These are phyloP conservation scores for Plasmodium vivax DNA, from an alignment of 169 alveolate species.

Conservation along the genomic window DNA sequence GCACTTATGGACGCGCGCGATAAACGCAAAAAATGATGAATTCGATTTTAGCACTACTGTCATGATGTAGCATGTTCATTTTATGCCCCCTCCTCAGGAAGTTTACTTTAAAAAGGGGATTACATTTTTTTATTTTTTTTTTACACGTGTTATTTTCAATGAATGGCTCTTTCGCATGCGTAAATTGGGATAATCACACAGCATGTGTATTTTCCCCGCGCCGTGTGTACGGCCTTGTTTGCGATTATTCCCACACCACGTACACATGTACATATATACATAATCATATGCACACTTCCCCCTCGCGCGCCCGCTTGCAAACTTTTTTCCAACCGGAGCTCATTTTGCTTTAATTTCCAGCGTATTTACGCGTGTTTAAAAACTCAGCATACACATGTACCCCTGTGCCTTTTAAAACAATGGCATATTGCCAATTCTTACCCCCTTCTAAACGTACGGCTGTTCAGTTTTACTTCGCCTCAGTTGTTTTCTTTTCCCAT, in stretches of 20 bases:
- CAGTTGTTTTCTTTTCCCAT: not conserved
- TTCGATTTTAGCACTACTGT: not conserved
- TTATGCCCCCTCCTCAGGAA: not conserved
- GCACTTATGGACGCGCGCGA: not conserved
- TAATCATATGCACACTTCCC: not conserved
- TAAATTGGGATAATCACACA: not conserved
- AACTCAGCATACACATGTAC: not conserved
- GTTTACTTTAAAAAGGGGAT: not conserved
- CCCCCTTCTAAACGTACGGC: not conserved
- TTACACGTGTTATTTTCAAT: not conserved
- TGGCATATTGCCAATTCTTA: not conserved
- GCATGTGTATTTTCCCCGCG: not conserved
- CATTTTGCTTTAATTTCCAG: not conserved
- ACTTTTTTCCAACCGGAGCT: not conserved
- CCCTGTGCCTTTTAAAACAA: not conserved
- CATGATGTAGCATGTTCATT: not conserved
- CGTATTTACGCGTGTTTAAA: not conserved
- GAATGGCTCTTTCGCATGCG: not conserved
- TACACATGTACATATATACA: not conserved
- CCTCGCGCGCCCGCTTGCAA: not conserved
- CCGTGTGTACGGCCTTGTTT: not conserved
- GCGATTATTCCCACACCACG: not conserved
- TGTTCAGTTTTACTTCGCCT: not conserved
- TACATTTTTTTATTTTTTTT: not conserved
- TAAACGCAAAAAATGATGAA: not conserved